phyloP scores from a whole-genome alignment of 2,329 filamentous ascomycete genomes.

The Sporothrix inflata region DNA sequence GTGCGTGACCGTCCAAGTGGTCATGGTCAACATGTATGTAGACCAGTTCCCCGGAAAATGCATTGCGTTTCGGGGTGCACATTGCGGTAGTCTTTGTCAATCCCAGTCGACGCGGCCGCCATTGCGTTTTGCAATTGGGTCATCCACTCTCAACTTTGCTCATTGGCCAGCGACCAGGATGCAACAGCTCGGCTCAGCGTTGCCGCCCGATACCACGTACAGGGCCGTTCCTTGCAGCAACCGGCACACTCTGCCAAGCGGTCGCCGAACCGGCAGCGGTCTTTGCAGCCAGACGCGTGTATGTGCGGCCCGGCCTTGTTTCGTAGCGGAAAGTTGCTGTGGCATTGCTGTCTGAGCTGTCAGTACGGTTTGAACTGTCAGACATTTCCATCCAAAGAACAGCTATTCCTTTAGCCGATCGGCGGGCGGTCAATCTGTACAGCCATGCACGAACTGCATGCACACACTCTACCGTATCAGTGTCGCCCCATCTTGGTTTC shows the following conservation, averaged over 20 bases:
- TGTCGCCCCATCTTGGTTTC: background rate
- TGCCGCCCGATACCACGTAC: background rate
- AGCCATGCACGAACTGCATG: background rate
- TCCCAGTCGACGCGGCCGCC: background rate
- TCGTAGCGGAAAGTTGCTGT: background rate
- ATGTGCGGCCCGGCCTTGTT: background rate
- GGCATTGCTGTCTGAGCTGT: background rate
- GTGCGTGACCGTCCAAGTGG: no score
- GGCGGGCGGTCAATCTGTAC: background rate
- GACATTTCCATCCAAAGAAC: background rate
- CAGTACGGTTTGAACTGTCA: background rate
- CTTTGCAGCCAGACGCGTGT: background rate
- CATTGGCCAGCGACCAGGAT: background rate
- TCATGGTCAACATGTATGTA: no score
- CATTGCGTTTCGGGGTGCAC: background rate
- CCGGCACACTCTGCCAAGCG: background rate
- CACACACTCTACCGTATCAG: background rate
- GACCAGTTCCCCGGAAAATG: background rate
- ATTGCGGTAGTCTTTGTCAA: background rate
- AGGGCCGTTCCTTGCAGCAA: background rate
- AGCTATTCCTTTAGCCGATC: background rate
- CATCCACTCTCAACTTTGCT: background rate
- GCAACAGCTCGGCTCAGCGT: background rate
- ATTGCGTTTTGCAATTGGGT: background rate
- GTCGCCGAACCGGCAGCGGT: slow-evolving; percentile 1